Conservation (phyloP, 2,329 filamentous ascomycete species). For the Pseudogymnoascus sp. region DNA sequence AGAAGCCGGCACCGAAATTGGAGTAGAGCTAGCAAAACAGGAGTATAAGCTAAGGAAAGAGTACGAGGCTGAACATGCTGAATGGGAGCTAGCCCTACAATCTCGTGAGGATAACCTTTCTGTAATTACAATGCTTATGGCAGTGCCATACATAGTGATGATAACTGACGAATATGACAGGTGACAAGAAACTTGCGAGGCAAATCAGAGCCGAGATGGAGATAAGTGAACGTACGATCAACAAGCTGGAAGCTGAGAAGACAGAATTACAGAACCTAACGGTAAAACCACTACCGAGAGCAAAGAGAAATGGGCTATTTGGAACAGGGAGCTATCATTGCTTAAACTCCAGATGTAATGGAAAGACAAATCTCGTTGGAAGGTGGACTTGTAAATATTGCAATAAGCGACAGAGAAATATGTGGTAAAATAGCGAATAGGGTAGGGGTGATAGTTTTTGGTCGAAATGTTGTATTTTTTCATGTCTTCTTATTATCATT, state of each 20-base stretch:
- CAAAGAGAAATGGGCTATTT: not conserved
- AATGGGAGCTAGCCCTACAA: not conserved
- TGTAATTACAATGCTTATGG: not conserved
- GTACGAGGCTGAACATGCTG: not conserved
- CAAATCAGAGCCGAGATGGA: not conserved
- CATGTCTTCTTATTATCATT: not conserved
- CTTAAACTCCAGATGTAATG: not conserved
- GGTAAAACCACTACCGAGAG: not conserved
- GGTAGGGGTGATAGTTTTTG: too few species aligned
- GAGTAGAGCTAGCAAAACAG: not conserved
- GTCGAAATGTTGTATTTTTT: not conserved
- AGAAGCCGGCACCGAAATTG: conserved; percentile 8
- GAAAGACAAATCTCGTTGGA: not conserved
- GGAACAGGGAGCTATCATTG: not conserved
- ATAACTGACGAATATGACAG: not conserved
- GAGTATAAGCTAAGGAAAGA: not conserved
- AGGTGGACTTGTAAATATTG: not conserved
- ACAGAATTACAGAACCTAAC: not conserved
- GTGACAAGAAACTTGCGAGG: not conserved
- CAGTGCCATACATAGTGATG: not conserved
- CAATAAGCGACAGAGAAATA: not conserved
- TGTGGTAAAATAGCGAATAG: not conserved
- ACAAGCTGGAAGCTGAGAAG: not conserved
- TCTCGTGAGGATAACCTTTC: not conserved
- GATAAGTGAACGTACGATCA: not conserved